Percentiles rank a stretch among this genome's conserved stretches.
These are phyloP conservation scores for Colletotrichum lentis DNA, from an alignment of 2,329 filamentous ascomycete species.

Conservation along the genomic window DNA sequence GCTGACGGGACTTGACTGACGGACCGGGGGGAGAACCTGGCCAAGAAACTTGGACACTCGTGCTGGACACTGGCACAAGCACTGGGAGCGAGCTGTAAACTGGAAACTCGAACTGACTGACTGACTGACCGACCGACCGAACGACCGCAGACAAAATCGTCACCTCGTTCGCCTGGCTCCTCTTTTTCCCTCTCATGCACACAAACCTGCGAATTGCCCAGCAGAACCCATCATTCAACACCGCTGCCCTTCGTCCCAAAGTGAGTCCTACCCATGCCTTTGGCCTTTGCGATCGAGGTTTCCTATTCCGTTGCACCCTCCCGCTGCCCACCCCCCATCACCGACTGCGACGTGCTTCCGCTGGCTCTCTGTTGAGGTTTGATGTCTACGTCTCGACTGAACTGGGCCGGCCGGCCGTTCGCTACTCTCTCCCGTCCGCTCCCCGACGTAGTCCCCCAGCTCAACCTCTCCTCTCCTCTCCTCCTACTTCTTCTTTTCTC, in stretches of 20 bases:
- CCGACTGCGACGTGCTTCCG: conserved; percentile 10
- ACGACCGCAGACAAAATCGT: conserved; percentile 52
- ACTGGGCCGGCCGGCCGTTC: background rate
- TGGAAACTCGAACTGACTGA: conserved; percentile 23
- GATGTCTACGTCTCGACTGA: conserved; percentile 14
- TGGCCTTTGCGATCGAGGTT: conserved; percentile 49
- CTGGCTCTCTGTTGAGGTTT: conserved; percentile 6
- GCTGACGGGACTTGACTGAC: background rate
- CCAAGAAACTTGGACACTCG: conserved; percentile 19
- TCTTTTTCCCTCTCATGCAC: conserved; percentile 54
- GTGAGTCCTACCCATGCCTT: conserved; percentile 50
- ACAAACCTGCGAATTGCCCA: conserved; percentile 49
- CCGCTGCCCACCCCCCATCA: conserved; percentile 16
- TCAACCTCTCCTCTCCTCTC: conserved; percentile 35
- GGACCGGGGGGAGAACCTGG: background rate
- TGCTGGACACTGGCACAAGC: background rate
- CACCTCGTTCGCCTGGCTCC: conserved; percentile 52
- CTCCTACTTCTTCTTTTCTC: conserved; percentile 15
- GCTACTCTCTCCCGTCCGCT: conserved; percentile 23
- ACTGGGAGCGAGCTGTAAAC: conserved; percentile 9
- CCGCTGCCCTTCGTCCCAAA: conserved; percentile 45
- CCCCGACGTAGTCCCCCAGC: conserved; percentile 28
- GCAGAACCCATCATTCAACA: conserved; percentile 48
- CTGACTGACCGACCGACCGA: conserved; percentile 26
- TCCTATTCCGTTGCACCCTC: conserved; percentile 40